Conservation (phyloP, 179 eudicot species). For the Sideroxylon spinosum region DNA sequence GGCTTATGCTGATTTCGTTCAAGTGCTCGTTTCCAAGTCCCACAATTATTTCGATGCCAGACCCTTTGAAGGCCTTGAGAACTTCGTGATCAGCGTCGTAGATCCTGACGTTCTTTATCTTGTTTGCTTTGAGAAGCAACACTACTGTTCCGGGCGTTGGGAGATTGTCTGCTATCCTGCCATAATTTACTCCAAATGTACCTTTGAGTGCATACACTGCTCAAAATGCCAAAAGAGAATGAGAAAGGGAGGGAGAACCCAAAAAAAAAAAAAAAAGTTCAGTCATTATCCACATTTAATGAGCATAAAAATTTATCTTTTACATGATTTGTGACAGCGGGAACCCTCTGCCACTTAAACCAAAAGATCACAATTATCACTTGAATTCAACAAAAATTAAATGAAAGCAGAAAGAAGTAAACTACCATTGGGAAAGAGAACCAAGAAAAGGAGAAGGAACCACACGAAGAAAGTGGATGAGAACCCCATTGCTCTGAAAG, state of each 20-base stretch:
- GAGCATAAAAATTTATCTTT: not conserved
- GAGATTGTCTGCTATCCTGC: constrained; percentile 71
- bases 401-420: not conserved
- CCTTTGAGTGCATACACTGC: constrained; percentile 49
- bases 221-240: constrained; percentile 15
- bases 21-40: constrained; percentile 57
- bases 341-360: not conserved
- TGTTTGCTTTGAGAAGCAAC: constrained; percentile 64
- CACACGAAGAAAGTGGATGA: constrained; percentile 24
- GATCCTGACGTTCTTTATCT: constrained; percentile 64
- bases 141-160: constrained; percentile 68
- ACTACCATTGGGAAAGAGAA: constrained; percentile 35
- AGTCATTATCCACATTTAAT: not conserved
- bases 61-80: constrained; percentile 51
- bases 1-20: constrained; percentile 52
- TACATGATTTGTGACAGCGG: not conserved
- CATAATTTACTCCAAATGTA: constrained; percentile 83
- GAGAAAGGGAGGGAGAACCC: not conserved
- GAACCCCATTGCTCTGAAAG: constrained; percentile 31
- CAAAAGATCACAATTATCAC: not conserved
- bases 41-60: constrained; percentile 61
- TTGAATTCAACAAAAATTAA: not conserved
- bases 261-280: not conserved
- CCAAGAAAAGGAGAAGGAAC: constrained; percentile 24
- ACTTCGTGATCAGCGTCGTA: constrained; percentile 78